These are phyloP conservation scores for Colletotrichum karsti DNA, from an alignment of 2,329 filamentous ascomycete genomes.

Conservation along the genomic window DNA sequence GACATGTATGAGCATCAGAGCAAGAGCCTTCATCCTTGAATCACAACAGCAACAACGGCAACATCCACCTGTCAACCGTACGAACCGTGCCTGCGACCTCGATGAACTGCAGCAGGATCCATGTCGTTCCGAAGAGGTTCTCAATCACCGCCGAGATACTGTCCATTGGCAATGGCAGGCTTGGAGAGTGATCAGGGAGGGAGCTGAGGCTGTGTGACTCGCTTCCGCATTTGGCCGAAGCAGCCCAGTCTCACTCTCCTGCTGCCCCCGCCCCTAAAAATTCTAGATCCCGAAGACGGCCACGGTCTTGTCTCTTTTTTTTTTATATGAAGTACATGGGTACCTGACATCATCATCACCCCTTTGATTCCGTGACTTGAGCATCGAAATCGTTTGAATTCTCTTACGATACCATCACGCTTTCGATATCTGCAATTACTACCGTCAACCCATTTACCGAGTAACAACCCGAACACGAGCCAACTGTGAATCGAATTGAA, in stretches of 20 bases:
- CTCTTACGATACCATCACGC: neutral
- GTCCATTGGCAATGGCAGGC: neutral
- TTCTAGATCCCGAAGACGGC: slow-evolving; percentile 19
- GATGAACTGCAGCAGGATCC: neutral
- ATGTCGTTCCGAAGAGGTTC: neutral
- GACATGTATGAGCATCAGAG: neutral
- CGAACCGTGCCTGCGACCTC: neutral
- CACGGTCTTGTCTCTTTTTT: neutral
- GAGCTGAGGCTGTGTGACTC: slow-evolving; percentile 9
- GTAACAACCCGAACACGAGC: neutral
- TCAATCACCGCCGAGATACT: neutral
- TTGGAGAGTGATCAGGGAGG: neutral
- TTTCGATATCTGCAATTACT: neutral
- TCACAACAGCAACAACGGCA: neutral
- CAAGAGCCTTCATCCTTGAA: neutral
- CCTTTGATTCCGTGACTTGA: neutral
- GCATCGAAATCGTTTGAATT: neutral
- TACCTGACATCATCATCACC: slow-evolving; percentile 22
- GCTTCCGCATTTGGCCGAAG: slow-evolving; percentile 30
- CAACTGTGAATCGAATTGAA: neutral
- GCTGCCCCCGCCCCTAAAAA: slow-evolving; percentile 11
- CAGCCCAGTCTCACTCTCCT: neutral
- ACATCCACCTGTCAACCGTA: neutral
- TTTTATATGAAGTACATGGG: slow-evolving; percentile 5
- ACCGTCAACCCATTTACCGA: neutral